phyloP scores from a whole-genome alignment of 306 rosid genomes.

The Astragalus glycyphyllos region DNA sequence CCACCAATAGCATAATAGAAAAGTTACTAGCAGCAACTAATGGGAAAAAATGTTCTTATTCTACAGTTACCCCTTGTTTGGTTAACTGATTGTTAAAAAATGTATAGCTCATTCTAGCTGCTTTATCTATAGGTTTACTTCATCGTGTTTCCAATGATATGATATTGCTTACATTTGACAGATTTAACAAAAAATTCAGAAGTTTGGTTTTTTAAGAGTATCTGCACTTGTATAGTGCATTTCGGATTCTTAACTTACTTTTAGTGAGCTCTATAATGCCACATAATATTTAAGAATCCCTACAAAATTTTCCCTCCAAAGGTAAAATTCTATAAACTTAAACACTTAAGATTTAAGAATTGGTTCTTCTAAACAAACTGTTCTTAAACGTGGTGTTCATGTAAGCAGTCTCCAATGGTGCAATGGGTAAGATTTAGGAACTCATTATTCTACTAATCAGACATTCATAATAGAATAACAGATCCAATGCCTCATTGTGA shows the following conservation, averaged over 20 bases:
- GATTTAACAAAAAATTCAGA: background rate
- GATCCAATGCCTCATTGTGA: background rate
- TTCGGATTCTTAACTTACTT: too few species aligned
- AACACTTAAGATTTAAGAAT: too few species aligned
- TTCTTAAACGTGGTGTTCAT: too few species aligned
- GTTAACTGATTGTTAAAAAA: conserved; percentile 24
- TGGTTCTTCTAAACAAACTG: too few species aligned
- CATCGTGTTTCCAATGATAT: conserved; percentile 21
- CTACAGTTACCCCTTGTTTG: conserved; percentile 26
- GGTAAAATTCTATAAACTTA: too few species aligned
- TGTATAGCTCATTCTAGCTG: conserved; percentile 44
- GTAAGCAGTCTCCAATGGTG: too few species aligned
- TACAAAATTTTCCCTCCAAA: too few species aligned
- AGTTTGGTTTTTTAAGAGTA: background rate
- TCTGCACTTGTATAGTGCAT: too few species aligned
- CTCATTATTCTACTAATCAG: background rate
- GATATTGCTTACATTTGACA: conserved; percentile 8
- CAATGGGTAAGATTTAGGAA: too few species aligned
- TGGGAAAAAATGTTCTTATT: conserved; percentile 1
- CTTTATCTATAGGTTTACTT: conserved; percentile 37
- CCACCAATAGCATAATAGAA: conserved; percentile 27
- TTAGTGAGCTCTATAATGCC: too few species aligned
- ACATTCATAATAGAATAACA: background rate
- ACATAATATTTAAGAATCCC: too few species aligned
- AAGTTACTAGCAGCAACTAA: conserved; percentile 17